phyloP scores from a whole-genome alignment of 2,329 filamentous ascomycete genomes.

The Arthrobotrys sphaeroides region DNA sequence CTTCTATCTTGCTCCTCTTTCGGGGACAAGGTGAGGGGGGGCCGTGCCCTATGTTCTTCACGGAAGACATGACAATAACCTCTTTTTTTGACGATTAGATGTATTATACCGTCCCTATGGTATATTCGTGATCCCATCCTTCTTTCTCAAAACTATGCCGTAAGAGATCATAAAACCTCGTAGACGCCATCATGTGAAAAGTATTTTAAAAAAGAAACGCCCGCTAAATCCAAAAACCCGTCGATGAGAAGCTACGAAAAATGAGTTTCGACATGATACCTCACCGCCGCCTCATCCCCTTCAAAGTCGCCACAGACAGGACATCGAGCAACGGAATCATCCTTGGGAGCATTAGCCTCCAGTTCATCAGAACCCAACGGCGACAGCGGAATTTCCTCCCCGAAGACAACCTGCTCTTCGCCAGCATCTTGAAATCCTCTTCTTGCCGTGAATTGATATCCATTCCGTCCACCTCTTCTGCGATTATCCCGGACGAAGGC shows the following conservation, averaged over 20 bases:
- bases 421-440: neutral
- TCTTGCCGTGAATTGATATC: conserved; percentile 56
- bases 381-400: conserved; percentile 18
- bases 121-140: conserved; percentile 17
- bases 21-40: neutral
- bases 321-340: conserved; percentile 63
- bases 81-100: conserved; percentile 46
- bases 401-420: neutral
- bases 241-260: conserved; percentile 60
- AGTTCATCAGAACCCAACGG: conserved; percentile 38
- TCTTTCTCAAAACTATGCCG: neutral
- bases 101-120: conserved; percentile 38
- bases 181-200: neutral
- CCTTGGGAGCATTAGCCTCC: conserved; percentile 40
- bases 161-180: neutral
- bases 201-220: no score
- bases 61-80: conserved; percentile 6
- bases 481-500: conserved; percentile 64
- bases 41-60: neutral
- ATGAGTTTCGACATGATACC: conserved; percentile 72
- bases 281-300: conserved; percentile 74
- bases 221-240: neutral
- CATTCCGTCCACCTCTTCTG: conserved; percentile 33
- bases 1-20: conserved; percentile 3
- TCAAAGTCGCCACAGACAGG: conserved; percentile 74